phyloP scores from a whole-genome alignment of 495 filamentous ascomycete species.

The Aspergillus sclerotioniger region DNA sequence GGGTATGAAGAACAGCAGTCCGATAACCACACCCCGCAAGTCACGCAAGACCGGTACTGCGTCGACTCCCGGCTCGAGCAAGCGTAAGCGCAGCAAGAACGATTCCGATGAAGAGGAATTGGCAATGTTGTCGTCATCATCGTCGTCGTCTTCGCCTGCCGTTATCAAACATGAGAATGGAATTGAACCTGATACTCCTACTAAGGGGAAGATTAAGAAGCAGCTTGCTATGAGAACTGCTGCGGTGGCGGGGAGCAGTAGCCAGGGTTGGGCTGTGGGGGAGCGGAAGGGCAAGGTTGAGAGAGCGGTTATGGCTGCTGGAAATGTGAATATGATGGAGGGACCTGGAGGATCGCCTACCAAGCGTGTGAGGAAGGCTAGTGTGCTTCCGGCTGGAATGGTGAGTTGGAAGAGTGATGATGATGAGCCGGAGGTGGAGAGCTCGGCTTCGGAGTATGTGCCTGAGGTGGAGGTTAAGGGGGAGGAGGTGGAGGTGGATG shows the following conservation, averaged over 20 bases:
- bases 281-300: neutral
- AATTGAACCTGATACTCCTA: neutral
- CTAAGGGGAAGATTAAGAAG: neutral
- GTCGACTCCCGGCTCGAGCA: constrained; percentile 7
- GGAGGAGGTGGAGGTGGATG: constrained; percentile 3
- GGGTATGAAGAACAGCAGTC: constrained; percentile 1
- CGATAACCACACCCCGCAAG: constrained; percentile 15
- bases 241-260: neutral
- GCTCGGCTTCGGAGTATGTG: constrained; percentile 18
- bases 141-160: no score
- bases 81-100: constrained; percentile 12
- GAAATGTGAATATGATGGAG: neutral
- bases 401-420: constrained; percentile 11
- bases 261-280: neutral
- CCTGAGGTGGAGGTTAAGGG: constrained; percentile 14
- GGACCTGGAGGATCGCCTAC: neutral
- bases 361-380: constrained; percentile 16
- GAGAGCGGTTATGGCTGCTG: neutral
- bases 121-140: no score
- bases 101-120: neutral
- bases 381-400: constrained; percentile 12
- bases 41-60: constrained; percentile 3
- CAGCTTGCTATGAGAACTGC: neutral
- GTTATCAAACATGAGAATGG: no score
- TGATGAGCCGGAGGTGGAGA: constrained; percentile 12